phyloP scores from a whole-genome alignment of 202 grass and related monocot species.

The Sporobolus alterniflorus region DNA sequence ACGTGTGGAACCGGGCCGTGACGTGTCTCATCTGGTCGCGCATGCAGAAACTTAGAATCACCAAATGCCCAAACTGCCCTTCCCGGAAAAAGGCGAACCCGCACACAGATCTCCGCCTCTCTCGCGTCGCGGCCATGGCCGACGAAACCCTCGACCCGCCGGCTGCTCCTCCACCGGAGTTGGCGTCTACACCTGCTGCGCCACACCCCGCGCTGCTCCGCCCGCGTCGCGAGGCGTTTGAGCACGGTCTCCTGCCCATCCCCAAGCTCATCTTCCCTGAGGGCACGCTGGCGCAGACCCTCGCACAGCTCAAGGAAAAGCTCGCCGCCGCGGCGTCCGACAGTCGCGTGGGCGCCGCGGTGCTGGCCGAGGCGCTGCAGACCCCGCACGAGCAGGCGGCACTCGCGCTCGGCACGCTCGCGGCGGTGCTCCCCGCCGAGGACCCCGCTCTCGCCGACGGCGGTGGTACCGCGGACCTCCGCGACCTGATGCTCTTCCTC shows the following conservation, averaged over 20 bases:
- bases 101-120: slow-evolving; percentile 48
- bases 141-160: slow-evolving; percentile 52
- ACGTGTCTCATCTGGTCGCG: background rate
- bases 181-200: background rate
- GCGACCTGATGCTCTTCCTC: slow-evolving; percentile 87
- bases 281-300: slow-evolving; percentile 58
- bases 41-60: background rate
- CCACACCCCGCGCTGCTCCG: slow-evolving; percentile 52
- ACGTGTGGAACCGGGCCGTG: background rate
- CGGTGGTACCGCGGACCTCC: slow-evolving; percentile 51
- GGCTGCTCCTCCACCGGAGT: slow-evolving; percentile 24
- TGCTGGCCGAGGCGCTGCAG: slow-evolving; percentile 78
- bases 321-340: slow-evolving; percentile 18
- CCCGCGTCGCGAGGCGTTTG: slow-evolving; percentile 82
- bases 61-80: slow-evolving; percentile 12
- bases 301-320: slow-evolving; percentile 69
- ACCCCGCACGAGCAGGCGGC: slow-evolving; percentile 78
- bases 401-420: slow-evolving; percentile 74
- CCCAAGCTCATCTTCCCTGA: slow-evolving; percentile 90
- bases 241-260: slow-evolving; percentile 90
- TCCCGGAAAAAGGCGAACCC: background rate
- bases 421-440: slow-evolving; percentile 65
- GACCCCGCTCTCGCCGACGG: slow-evolving; percentile 58
- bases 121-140: slow-evolving; percentile 48
- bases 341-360: slow-evolving; percentile 51